Conservation (phyloP, 768 basidiomycete genomes). For the Tulasnella sp. region DNA sequence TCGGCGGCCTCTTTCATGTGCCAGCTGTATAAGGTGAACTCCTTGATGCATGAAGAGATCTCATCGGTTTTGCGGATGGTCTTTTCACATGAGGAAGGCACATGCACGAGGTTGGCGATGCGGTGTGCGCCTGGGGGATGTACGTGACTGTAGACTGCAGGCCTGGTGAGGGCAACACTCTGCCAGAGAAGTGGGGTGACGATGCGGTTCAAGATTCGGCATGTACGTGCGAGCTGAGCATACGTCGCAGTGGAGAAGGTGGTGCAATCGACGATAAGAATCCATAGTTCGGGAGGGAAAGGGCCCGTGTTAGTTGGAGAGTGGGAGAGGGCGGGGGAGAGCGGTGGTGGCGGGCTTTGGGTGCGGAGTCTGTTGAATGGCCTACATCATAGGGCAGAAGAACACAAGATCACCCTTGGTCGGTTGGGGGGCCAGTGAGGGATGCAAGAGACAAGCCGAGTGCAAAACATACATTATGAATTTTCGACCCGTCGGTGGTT, state of each 20-base stretch:
- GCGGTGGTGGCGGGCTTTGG: too few species aligned
- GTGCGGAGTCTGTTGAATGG: too few species aligned
- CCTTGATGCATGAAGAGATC: not conserved
- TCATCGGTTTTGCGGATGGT: not conserved
- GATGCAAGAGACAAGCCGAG: too few species aligned
- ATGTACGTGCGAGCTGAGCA: conserved; percentile 2
- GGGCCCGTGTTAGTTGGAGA: too few species aligned
- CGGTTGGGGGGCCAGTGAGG: too few species aligned
- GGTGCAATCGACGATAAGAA: not conserved
- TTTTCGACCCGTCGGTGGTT: too few species aligned
- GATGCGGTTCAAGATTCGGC: conserved; percentile 5
- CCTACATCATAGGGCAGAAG: too few species aligned
- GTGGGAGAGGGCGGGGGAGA: too few species aligned
- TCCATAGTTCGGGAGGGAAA: conserved; percentile 13
- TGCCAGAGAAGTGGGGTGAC: conserved; percentile 12
- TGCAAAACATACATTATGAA: too few species aligned
- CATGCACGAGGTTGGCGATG: not conserved
- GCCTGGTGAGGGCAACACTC: conserved; percentile 1
- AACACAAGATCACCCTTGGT: too few species aligned
- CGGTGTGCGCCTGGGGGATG: not conserved
- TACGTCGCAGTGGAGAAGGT: not conserved
- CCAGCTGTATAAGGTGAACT: conserved; percentile 10
- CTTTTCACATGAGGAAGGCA: not conserved
- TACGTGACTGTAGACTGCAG: conserved; percentile 5
- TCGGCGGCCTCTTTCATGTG: conserved; percentile 3